Evolutionary conservation across 441 rosid genomes (phyloP), one percentile per base, ranked within the genome.

Genomic region (Metrosideros polymorpha): DNA sequence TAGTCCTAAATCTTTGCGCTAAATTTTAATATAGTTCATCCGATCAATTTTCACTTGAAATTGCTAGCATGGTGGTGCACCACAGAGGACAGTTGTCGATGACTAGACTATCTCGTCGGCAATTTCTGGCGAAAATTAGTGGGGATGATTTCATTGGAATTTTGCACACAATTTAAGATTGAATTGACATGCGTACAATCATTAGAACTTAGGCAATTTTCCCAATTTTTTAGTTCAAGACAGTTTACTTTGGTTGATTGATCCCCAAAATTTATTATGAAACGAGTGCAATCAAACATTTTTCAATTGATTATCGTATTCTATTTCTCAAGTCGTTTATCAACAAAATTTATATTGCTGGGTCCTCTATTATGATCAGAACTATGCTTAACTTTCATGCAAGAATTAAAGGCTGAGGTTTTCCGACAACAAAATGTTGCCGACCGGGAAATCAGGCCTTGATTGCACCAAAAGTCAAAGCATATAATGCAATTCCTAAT

Each of bases 401-500:
- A 39, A 71, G 47, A 71, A 71, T 22, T 47, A 42, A 39, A 22
- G 79, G 79, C n/a, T 39, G 79, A 71, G 79, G 79, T 22, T 71
- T 71, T 71, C 79, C 47, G 47, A 71, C 47, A 19, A 39, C 17
- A 17, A 35, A 35, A 10, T 71, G 79, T 71, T 39, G 47, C 79
- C 77, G 79, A 71, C 79, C 79, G 79, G 79, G 79, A 71, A 71
- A 71, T 71, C 79, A 71, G 79, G 79, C 79, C 47, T 71, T 71
- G 79, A 39, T 71, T 71, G 79, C 79, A 71, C 79, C 79, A 71
- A 71, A 71, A 71, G 79, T 71, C 79, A 39, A 71, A 71, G 22
- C 79, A 71, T 39, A 22, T 22, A 3, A 47, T 22, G 17, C n/a
- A 10, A 5, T n/a, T 6, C 47, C 79, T 39, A 35, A 27, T 35